Conservation (phyloP, 192 early-diverging fungal genomes). For the Coemansia sp. region DNA sequence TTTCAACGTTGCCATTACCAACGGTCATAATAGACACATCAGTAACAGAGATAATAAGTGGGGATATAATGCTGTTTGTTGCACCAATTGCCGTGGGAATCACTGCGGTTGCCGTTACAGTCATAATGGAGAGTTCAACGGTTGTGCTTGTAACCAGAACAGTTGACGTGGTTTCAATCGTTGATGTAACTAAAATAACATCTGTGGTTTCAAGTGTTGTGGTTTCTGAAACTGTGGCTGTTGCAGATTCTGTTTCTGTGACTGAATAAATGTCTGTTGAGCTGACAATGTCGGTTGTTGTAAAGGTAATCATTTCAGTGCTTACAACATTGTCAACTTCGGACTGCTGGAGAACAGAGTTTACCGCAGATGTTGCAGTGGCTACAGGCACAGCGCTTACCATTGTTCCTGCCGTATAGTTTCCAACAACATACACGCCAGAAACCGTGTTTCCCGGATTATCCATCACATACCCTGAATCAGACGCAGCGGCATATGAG, state of each 20-base stretch:
- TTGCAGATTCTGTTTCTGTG: neutral
- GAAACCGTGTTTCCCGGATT: neutral
- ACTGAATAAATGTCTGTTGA: neutral
- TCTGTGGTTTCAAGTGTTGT: constrained; percentile 1
- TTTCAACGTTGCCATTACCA: neutral
- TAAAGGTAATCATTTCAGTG: neutral
- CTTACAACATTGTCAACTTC: neutral
- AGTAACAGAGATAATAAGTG: neutral
- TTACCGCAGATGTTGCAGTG: neutral
- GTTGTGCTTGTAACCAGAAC: constrained; percentile 3
- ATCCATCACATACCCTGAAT: constrained; percentile 6
- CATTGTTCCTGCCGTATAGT: neutral
- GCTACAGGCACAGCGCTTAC: neutral
- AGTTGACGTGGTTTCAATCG: constrained; percentile 6
- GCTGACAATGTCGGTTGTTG: constrained; percentile 6
- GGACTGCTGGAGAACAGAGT: no score
- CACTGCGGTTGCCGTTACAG: constrained; percentile 3
- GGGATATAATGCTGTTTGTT: constrained; percentile 5
- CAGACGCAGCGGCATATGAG: constrained; percentile 8
- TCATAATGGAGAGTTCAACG: constrained; percentile 3
- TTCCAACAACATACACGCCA: constrained; percentile 5
- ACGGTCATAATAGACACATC: neutral
- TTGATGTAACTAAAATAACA: constrained; percentile 2
- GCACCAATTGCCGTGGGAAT: neutral
- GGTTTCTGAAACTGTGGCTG: constrained; percentile 2